Evolutionary conservation across 2,329 filamentous ascomycete genomes (phyloP), one percentile per base, ranked within the genome.

Genomic region (Talaromyces amestolkiae): DNA sequence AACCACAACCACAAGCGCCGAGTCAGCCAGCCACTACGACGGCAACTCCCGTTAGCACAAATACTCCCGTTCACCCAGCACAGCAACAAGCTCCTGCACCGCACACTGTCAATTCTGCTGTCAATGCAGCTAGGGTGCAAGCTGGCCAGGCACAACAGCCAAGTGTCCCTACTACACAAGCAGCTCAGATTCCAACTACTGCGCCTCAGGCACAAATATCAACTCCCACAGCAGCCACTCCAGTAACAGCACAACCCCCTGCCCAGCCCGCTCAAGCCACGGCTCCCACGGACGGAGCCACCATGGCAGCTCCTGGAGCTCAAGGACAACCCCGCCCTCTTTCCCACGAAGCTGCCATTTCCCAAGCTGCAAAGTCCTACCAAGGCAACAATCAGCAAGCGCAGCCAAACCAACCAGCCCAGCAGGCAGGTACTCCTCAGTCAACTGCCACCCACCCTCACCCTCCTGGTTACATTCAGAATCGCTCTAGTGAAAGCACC

Each of bases 41-140:
- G 53, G 62, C 56, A 59, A 53, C 62, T 17, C 68, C 73, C 65
- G 69, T 70, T 58, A 71, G 68, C 63, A 68, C 70, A 11, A 63
- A 72, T 37, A 70, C 70, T n/a, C 66, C 72, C 10, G 73, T 72
- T 67, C 75, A 76, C 65, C 58, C 77, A 9, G 73, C 72, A 17
- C 77, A 78, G 65, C 68, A 73, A 35, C 73, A 73, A 24, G 72
- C 76, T 9, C 77, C 78, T 53, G 77, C 78, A 27, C 74, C 81
- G 3, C 80, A 83, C 67, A 82, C 80, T 1, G 80, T 83, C 49
- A 82, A 79, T 66, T 81, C 81, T 61, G 81, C 81, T 8, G 78
- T 83, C 24, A 80, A 76, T 68, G 79, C 80, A 33, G 79, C 79
- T 19, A 74, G 79, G 51, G 77, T 74, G 45, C 78, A 80, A 65